Conservation (phyloP, 1,139 yeast species). For the Geotrichum europaeum region DNA sequence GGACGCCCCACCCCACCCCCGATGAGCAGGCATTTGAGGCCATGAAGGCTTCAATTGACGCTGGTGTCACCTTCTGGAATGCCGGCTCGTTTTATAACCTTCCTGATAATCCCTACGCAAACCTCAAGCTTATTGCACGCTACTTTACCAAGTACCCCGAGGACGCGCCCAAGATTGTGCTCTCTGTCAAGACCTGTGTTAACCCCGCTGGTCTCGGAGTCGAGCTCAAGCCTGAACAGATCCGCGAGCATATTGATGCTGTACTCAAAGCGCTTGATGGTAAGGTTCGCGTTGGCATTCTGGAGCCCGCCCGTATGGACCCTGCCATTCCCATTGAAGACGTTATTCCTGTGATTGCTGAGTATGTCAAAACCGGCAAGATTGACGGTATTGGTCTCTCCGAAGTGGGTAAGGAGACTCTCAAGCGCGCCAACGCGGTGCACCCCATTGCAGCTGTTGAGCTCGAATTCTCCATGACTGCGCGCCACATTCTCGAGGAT, state of each 20-base stretch:
- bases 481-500: slow-evolving; percentile 52
- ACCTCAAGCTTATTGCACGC: slow-evolving; percentile 49
- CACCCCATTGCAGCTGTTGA: slow-evolving; percentile 63
- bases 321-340: slow-evolving; percentile 37
- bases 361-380: slow-evolving; percentile 30
- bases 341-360: slow-evolving; percentile 28
- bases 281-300: slow-evolving; percentile 42
- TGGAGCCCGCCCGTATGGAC: slow-evolving; percentile 67
- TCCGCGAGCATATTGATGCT: slow-evolving; percentile 48
- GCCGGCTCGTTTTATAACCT: slow-evolving; percentile 76
- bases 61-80: slow-evolving; percentile 56
- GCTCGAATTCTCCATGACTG: slow-evolving; percentile 64
- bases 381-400: slow-evolving; percentile 62
- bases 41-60: slow-evolving; percentile 44
- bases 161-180: slow-evolving; percentile 44
- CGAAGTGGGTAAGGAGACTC: slow-evolving; percentile 59
- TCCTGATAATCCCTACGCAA: slow-evolving; percentile 40
- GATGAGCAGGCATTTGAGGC: slow-evolving; percentile 44
- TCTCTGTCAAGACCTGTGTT: slow-evolving; percentile 66
- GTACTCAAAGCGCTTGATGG: slow-evolving; percentile 43
- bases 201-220: slow-evolving; percentile 39
- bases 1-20: slow-evolving; percentile 45
- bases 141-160: slow-evolving; percentile 56
- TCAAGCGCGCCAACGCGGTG: slow-evolving; percentile 48
- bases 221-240: slow-evolving; percentile 44